Conservation (phyloP, 345 rosid species). For the Anastatica hierochuntica region DNA sequence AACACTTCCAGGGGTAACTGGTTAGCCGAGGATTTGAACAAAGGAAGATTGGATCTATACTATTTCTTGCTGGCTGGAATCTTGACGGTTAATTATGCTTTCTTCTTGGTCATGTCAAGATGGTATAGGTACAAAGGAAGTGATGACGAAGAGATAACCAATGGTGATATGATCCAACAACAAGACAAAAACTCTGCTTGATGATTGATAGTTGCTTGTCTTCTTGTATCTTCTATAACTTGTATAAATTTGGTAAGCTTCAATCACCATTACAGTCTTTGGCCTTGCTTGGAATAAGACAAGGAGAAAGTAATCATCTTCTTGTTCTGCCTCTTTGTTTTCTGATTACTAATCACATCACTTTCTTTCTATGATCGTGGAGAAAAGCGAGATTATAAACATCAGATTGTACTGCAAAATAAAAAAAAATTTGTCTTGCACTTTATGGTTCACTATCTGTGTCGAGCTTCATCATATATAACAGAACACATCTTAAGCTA, state of each 20-base stretch:
- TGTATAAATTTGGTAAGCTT: no score
- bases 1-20: conserved; percentile 21
- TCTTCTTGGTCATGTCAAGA: conserved; percentile 24
- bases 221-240: no score
- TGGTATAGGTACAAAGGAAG: conserved; percentile 35
- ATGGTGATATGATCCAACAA: conserved; percentile 14
- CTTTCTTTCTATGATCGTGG: conserved; percentile 24
- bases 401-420: no score
- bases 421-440: no score
- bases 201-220: conserved; percentile 1
- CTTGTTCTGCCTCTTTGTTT: neutral
- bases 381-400: conserved; percentile 6
- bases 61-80: conserved; percentile 33
- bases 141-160: conserved; percentile 8
- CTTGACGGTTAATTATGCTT: conserved; percentile 21
- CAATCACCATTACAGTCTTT: neutral
- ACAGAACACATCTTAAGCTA: no score
- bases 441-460: no score
- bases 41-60: conserved; percentile 36
- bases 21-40: conserved; percentile 34
- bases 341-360: neutral
- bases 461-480: no score
- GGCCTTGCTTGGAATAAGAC: conserved; percentile 14
- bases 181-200: conserved; percentile 20
- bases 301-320: conserved; percentile 9